Base-by-base conservation (phyloP, 1,284 basidiomycete genomes). In the Dichomitus squalens region DNA sequence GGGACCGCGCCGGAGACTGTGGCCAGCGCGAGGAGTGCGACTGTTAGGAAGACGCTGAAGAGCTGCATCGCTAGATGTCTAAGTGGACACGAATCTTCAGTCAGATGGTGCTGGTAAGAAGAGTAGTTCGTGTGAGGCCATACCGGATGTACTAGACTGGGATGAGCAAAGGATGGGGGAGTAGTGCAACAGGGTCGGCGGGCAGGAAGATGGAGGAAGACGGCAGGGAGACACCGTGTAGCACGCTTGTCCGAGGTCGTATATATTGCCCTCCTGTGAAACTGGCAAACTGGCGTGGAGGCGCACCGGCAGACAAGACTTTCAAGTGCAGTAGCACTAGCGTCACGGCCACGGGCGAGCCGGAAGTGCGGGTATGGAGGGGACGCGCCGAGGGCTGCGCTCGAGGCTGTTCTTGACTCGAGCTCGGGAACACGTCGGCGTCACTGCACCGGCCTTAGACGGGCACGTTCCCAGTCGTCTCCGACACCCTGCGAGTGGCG, bases 311-410 rank as follows among this genome's bases (percentile, higher is more conserved):
- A n/a, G 27, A 44, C 41, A 14, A n/a, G 23, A 40, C 25, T n/a
- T 8, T 44, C 25, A 7, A 25, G 7, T 29, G 25, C 39, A 23
- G 39, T 18, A 21, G 39, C 39, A 18, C 18, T 21, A 21, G 41
- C 41, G 35, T 36, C 35, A 36, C 35, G 41, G 41, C 16, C 41
- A 44, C 25, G 41, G 41, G 41, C 16, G 23, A 18, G 48, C 46
- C 29, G 56, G 53, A 9, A 43, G 57, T 16, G 57, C 60, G 54
- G 60, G 57, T 29, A 61, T 53, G 40, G 40, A 41, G 40, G 23
- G 39, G 40, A 14, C 21, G 40, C 23, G 41, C 16, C 41, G 41
- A 44, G 41, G 16, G 16, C 41, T 20, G n/a, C 14, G 7, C 21
- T 16, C 41, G 40, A 41, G 40, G 40, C 25, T 44, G 23, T 27